A percentile compares a stretch with the other conserved stretches of the same genome.
phyloP scores from a whole-genome alignment of 169 alveolate genomes.

The Besnoitia besnoiti region DNA sequence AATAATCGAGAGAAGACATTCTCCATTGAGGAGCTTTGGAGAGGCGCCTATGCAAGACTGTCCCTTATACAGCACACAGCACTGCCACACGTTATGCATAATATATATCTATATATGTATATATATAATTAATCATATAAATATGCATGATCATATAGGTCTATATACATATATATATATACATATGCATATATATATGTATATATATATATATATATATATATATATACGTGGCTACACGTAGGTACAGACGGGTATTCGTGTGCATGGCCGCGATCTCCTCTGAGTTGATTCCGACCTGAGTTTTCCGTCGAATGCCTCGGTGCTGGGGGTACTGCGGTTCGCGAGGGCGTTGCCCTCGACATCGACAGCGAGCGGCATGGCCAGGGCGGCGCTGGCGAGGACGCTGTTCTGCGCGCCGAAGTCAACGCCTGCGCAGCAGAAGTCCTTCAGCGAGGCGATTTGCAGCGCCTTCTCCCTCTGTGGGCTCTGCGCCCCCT shows the following conservation, averaged over 20 bases:
- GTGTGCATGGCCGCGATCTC: background rate
- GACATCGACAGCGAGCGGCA: background rate
- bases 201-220: too few species aligned
- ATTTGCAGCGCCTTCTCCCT: too few species aligned
- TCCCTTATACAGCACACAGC: background rate
- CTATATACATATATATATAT: background rate
- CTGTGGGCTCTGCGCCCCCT: too few species aligned
- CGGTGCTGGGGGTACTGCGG: slow-evolving; percentile 42
- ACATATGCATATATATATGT: too few species aligned
- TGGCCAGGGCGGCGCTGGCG: slow-evolving; percentile 22
- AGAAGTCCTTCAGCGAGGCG: too few species aligned
- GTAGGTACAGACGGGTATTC: background rate
- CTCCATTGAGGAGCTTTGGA: too few species aligned
- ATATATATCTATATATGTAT: background rate
- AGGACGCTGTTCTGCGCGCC: slow-evolving; percentile 37
- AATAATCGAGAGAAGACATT: too few species aligned
- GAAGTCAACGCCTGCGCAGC: slow-evolving; percentile 30
- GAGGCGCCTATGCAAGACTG: background rate
- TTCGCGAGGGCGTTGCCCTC: slow-evolving; percentile 27
- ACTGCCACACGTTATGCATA: too few species aligned
- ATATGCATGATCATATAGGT: background rate
- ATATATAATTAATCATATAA: background rate
- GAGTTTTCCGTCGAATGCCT: slow-evolving; percentile 35
- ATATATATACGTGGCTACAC: too few species aligned
- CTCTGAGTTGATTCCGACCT: background rate